Evolutionary conservation across 2,329 filamentous ascomycete species (phyloP), one percentile per base, ranked within the genome.

Genomic region (Dendryphion nanum): DNA sequence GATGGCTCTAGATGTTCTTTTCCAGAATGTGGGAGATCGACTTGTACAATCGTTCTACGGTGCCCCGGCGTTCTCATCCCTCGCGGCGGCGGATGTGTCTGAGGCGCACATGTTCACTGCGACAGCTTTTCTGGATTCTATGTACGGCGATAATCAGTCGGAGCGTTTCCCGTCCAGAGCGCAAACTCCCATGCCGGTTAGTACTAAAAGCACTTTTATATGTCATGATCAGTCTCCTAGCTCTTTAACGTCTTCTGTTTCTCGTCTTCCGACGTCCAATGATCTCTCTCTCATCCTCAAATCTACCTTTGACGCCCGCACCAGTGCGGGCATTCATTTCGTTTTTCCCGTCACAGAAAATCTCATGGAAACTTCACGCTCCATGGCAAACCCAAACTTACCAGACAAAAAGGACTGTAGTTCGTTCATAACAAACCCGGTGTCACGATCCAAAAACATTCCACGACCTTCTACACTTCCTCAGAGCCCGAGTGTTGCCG

Each of bases 1-100:
- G 64, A 83, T 98, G 57, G 80, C 89, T 0, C 82, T 98, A 38
- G 91, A 97, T 58, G 79, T 94, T 28, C 76, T 97, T 34, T 98
- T 94, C 69, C 82, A 84, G 46, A 91, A 86, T 30, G 81, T 95
- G 35, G 81, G 81, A 41, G 71, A 78, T 14, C 85, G 83, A 42
- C 80, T 94, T 38, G 80, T 86, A 48, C 81, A 86, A 33, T 64
- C 66, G 8, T 65, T 69, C 33, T 63, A 63, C 3, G 76, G 78
- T 12, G 75, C 81, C 2, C 69, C 78, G 1, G 75, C 86, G 4
- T 82, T 93, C 48, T 76, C 85, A 1, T 90, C 89, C 2, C 74
- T 96, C 10, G 80, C 81, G 37, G 77, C 81, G 2, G 83, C 86
- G 26, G 91, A 97, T 64, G 71, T 82, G 1, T 90, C 89, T 2